A percentile compares a stretch with the other conserved stretches of the same genome.
phyloP scores from a whole-genome alignment of 2,329 filamentous ascomycete genomes.

The Penicillium sp. region DNA sequence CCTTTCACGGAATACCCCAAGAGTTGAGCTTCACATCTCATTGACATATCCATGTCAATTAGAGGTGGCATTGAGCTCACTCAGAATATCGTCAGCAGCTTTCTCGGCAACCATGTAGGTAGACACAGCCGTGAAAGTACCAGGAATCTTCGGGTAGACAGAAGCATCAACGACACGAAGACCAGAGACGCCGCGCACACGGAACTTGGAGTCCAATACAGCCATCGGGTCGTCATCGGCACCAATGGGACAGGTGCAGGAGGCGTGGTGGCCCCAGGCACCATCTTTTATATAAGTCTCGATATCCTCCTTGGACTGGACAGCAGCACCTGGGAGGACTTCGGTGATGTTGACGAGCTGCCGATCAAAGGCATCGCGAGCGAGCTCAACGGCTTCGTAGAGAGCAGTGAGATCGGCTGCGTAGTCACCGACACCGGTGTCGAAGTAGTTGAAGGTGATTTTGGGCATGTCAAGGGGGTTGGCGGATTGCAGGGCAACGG shows the following conservation, averaged over 20 bases:
- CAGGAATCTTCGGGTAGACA: conserved; percentile 58
- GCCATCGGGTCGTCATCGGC: conserved; percentile 54
- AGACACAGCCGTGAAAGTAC: conserved; percentile 53
- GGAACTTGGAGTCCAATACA: conserved; percentile 58
- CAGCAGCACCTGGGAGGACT: background rate
- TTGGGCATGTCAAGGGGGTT: conserved; percentile 64
- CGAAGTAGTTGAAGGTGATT: conserved; percentile 62
- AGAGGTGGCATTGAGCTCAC: no score
- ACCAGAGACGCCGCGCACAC: conserved; percentile 56
- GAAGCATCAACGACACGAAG: conserved; percentile 64
- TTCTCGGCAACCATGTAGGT: conserved; percentile 62
- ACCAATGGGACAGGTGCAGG: conserved; percentile 58
- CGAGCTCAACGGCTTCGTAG: background rate
- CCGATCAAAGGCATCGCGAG: conserved; percentile 14
- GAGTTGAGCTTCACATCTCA: no score
- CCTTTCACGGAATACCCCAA: no score
- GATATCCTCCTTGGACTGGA: background rate
- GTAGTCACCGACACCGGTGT: conserved; percentile 30
- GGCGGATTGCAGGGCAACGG: conserved; percentile 58
- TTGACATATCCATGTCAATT: no score
- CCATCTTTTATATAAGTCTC: background rate
- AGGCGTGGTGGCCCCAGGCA: conserved; percentile 34
- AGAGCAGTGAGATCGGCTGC: background rate
- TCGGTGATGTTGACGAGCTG: conserved; percentile 1
- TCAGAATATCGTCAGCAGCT: conserved; percentile 57